Evolutionary conservation across 2,329 filamentous ascomycete genomes (phyloP).

Genomic region (Colletotrichum sublineola): DNA sequence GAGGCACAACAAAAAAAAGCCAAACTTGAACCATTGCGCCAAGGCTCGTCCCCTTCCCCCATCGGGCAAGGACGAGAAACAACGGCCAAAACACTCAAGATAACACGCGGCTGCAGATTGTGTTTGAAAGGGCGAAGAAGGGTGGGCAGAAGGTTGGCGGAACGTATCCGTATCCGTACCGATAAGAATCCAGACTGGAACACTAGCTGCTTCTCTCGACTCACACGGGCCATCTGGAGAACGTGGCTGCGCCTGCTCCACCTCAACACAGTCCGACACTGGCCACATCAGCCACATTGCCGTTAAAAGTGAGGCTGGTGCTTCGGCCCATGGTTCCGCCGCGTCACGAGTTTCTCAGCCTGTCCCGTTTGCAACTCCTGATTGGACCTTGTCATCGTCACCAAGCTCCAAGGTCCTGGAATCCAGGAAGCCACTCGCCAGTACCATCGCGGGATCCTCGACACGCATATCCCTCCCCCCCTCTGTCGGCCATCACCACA

Average conservation of each 20-base stretch:
- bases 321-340: slow-evolving; percentile 35
- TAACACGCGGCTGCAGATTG: not conserved
- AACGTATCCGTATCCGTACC: not conserved
- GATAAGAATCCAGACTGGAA: slow-evolving; percentile 15
- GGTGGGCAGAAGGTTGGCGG: slow-evolving; percentile 10
- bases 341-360: slow-evolving; percentile 42
- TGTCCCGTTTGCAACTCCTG: slow-evolving; percentile 32
- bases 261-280: no score
- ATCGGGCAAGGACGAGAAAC: not conserved
- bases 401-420: slow-evolving; percentile 42
- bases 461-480: slow-evolving; percentile 34
- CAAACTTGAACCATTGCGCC: slow-evolving; percentile 16
- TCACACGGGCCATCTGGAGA: slow-evolving; percentile 6
- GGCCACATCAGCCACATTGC: slow-evolving; percentile 18
- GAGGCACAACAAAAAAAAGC: slow-evolving; percentile 13
- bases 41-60: slow-evolving; percentile 15
- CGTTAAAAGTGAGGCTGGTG: slow-evolving; percentile 1
- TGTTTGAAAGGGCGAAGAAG: not conserved
- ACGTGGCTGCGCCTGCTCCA: not conserved
- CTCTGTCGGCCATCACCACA: slow-evolving; percentile 44
- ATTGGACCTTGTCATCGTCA: slow-evolving; percentile 41
- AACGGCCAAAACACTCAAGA: slow-evolving; percentile 19
- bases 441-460: slow-evolving; percentile 38
- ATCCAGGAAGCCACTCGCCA: slow-evolving; percentile 40
- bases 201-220: no score